Percentiles rank a stretch among this genome's conserved stretches.
These are phyloP conservation scores for Petasospora rhodanensis DNA, from an alignment of 1,139 yeast genomes.

Conservation along the genomic window DNA sequence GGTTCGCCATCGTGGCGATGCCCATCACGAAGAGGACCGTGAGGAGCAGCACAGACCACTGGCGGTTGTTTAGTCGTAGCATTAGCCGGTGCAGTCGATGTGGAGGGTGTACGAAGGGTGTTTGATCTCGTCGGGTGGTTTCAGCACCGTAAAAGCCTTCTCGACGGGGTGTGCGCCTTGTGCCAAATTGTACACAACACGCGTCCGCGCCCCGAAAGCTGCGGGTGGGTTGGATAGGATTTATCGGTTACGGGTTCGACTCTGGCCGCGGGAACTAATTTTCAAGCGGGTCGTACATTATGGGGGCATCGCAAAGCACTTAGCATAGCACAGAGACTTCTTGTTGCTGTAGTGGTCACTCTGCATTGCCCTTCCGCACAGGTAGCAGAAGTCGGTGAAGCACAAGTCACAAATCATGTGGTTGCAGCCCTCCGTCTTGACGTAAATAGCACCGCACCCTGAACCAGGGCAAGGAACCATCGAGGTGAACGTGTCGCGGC, in stretches of 20 bases:
- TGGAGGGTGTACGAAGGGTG: not conserved
- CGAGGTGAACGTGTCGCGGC: not conserved
- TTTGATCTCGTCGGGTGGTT: not conserved
- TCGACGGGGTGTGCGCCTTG: no score
- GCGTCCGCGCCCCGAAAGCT: no score
- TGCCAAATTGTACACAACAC: no score
- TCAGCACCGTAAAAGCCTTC: not conserved
- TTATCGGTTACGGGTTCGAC: no score
- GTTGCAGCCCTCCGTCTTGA: not conserved
- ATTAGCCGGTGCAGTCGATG: not conserved
- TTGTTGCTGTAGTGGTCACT: not conserved
- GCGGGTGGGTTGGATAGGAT: no score
- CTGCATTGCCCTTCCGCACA: not conserved
- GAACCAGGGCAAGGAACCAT: not conserved
- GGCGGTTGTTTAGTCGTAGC: conserved; percentile 10
- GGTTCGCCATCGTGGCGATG: conserved; percentile 5
- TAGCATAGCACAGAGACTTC: no score
- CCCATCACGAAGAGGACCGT: conserved; percentile 5
- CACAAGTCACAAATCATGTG: not conserved
- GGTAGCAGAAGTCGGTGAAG: not conserved
- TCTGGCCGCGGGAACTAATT: no score
- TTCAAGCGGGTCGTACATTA: no score
- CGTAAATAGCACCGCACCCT: not conserved
- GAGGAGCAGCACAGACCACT: conserved; percentile 9
- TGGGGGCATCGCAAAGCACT: no score